Base-by-base conservation (phyloP, 495 filamentous ascomycete genomes). In the Penicillium silybi region DNA sequence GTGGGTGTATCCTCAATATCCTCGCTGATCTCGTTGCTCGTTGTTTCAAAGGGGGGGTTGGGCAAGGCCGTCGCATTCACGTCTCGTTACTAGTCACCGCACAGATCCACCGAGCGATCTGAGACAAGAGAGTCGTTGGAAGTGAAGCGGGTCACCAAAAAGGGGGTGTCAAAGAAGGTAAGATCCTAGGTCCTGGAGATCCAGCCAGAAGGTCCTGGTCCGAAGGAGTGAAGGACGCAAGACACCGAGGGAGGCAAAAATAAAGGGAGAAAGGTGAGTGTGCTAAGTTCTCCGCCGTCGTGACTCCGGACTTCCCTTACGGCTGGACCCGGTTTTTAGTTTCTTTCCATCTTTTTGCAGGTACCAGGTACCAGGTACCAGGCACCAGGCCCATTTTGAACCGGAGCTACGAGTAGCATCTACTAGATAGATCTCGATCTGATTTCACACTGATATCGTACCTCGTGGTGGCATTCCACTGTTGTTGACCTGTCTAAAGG, bases 141-240 rank as follows among this genome's bases (percentile, higher is more conserved):
- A 19, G 37, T 11, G 16, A 19, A 39, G 16, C 37, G 37, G 37
- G 37, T 39, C 37, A 44, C 23, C 44, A 52, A 34, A 42, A 34
- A 26, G 19, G 16, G 26, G 25, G 29, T 41, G 34, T 25, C 22
- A 44, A 46, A 44, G 40, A 34, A 37, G 25, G 50, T 25, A 2
- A 48, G 29, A 48, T 23, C 13, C 23, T 48, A 35, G 46, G 41
- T 40, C 46, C 35, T 27, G 35, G 17, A 23, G 35, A 48, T 32
- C 29, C 37, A 16, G 37, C 18, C 37, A 39, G 37, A 39, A 39
- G 46, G 41, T 25, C 44, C 48, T 54, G 32, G 48, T 62, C 65
- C 64, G 29, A 68, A 65, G 29, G 59, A 65, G 65, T 65, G 66
- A 57, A 62, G 61, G 63, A 61, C 48, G 35, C 39, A 40, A 43